Conservation (phyloP, 169 alveolate species). For the Babesia microti region DNA sequence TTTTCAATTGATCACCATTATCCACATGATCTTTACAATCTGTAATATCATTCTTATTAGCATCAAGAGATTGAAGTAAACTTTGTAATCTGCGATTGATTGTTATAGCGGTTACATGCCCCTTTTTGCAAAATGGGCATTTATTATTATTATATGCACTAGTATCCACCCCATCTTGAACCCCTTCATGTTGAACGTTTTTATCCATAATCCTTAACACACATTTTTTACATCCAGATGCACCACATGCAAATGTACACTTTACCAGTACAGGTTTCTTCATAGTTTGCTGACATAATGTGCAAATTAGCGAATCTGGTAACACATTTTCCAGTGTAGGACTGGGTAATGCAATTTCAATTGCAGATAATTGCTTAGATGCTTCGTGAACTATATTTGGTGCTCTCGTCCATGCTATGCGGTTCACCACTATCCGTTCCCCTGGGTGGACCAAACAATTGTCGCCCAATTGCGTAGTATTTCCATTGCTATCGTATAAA, state of each 20-base stretch:
- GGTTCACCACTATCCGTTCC: slow-evolving; percentile 22
- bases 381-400: slow-evolving; percentile 40
- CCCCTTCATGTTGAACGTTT: slow-evolving; percentile 7
- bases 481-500: slow-evolving; percentile 24
- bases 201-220: slow-evolving; percentile 12
- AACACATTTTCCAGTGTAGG: slow-evolving; percentile 6
- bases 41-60: slow-evolving; percentile 27
- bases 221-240: slow-evolving; percentile 33
- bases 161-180: slow-evolving; percentile 12
- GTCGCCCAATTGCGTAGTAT: slow-evolving; percentile 28
- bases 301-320: slow-evolving; percentile 39
- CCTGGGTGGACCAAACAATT: slow-evolving; percentile 36
- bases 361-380: slow-evolving; percentile 10
- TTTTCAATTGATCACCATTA: too few relatives aligned
- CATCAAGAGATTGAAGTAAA: slow-evolving; percentile 14
- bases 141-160: neutral
- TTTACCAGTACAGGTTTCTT: slow-evolving; percentile 30
- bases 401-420: slow-evolving; percentile 41
- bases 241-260: slow-evolving; percentile 40
- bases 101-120: slow-evolving; percentile 21
- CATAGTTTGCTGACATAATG: slow-evolving; percentile 23
- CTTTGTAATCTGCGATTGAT: slow-evolving; percentile 26
- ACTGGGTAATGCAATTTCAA: too few relatives aligned
- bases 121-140: slow-evolving; percentile 37
- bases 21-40: too few relatives aligned